A percentile compares a stretch with the other conserved stretches of the same genome.
These are phyloP conservation scores for Penicillium sp. DNA, from an alignment of 2,329 filamentous ascomycete genomes.

Conservation along the genomic window DNA sequence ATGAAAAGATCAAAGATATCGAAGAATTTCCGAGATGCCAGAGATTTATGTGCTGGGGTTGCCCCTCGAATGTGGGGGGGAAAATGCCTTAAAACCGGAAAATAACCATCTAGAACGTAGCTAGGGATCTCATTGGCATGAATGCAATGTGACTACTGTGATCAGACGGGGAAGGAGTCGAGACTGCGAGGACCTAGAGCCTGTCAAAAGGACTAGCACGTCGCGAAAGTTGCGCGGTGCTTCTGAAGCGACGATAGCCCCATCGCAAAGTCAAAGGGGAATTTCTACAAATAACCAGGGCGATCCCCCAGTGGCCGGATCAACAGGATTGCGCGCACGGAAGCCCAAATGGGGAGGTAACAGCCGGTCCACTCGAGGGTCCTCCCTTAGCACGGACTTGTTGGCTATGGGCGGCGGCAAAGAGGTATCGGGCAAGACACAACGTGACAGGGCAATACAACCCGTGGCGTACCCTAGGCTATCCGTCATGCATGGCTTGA, in stretches of 20 bases:
- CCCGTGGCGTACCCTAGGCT: constrained; percentile 10
- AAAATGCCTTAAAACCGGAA: constrained; percentile 12
- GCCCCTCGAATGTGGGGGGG: constrained; percentile 21
- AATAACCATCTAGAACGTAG: constrained; percentile 19
- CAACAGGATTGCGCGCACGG: constrained; percentile 14
- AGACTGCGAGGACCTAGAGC: constrained; percentile 14
- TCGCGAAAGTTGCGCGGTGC: constrained; percentile 11
- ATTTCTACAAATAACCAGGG: constrained; percentile 16
- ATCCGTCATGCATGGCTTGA: constrained; percentile 7
- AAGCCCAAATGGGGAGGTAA: constrained; percentile 13
- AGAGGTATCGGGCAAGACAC: constrained; percentile 3
- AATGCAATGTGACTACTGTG: constrained; percentile 19
- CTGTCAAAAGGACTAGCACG: constrained; percentile 10
- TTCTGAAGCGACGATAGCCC: constrained; percentile 11
- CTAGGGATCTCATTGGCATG: constrained; percentile 28
- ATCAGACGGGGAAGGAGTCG: constrained; percentile 16
- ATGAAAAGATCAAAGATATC: not conserved
- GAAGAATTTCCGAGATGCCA: constrained; percentile 1
- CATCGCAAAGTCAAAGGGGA: constrained; percentile 13
- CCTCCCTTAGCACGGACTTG: constrained; percentile 4
- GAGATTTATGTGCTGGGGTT: constrained; percentile 17
- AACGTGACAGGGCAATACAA: constrained; percentile 12
- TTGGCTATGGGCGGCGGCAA: constrained; percentile 14
- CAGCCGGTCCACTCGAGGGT: constrained; percentile 8
- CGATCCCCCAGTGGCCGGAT: constrained; percentile 4